Conservation (phyloP, 106 monocot species). For the Allium fistulosum region DNA sequence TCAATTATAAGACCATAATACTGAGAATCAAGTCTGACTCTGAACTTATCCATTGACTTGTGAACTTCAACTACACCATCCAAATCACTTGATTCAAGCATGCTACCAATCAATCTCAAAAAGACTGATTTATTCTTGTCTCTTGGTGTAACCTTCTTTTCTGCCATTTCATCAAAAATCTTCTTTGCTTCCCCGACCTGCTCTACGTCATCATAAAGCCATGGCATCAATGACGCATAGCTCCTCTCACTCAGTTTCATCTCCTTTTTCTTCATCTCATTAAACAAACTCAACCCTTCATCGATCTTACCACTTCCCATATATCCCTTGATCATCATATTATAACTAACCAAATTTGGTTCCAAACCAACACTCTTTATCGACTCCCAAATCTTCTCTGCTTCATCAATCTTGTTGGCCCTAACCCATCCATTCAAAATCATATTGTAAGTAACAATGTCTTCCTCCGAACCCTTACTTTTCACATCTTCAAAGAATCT, state of each 20-base stretch:
- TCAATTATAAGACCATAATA: slow-evolving; percentile 71
- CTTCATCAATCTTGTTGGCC: slow-evolving; percentile 36
- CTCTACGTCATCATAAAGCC: slow-evolving; percentile 51
- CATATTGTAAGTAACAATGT: slow-evolving; percentile 48
- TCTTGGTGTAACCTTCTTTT: slow-evolving; percentile 51
- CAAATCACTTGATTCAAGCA: slow-evolving; percentile 43
- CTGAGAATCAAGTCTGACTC: slow-evolving; percentile 22
- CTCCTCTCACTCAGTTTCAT: slow-evolving; percentile 53
- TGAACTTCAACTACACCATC: slow-evolving; percentile 63
- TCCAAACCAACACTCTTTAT: slow-evolving; percentile 20
- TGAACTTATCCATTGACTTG: slow-evolving; percentile 33
- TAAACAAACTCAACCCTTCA: slow-evolving; percentile 53
- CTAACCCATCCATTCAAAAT: slow-evolving; percentile 53
- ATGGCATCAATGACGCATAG: slow-evolving; percentile 71
- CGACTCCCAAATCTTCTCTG: slow-evolving; percentile 43
- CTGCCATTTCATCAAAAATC: slow-evolving; percentile 65
- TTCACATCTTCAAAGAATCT: slow-evolving; percentile 84
- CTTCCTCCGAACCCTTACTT: slow-evolving; percentile 38
- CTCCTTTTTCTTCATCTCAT: slow-evolving; percentile 53
- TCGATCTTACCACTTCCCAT: slow-evolving; percentile 35
- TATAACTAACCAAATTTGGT: slow-evolving; percentile 72
- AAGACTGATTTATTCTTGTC: slow-evolving; percentile 68
- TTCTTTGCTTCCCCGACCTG: slow-evolving; percentile 44
- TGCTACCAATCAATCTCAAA: slow-evolving; percentile 48
- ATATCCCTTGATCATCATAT: slow-evolving; percentile 84